Conservation (phyloP, 148 eudicot species). For the Silene uniflora region DNA sequence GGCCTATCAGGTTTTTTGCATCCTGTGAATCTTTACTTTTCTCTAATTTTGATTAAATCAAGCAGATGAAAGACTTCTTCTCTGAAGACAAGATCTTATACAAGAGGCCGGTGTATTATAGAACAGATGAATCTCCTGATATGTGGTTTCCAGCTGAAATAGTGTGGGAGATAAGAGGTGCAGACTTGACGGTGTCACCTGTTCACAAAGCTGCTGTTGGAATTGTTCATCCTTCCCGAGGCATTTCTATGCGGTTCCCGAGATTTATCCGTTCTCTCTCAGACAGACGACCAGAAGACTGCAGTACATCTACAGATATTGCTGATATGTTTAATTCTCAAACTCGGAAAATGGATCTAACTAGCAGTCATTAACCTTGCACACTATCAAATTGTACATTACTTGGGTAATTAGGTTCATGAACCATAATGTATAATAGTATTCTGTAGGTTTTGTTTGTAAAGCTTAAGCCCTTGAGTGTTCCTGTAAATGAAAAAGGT, state of each 20-base stretch:
- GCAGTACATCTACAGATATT: slow-evolving; percentile 66
- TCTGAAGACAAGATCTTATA: slow-evolving; percentile 64
- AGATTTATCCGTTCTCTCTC: slow-evolving; percentile 55
- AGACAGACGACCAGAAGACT: slow-evolving; percentile 81
- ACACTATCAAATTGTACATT: slow-evolving; percentile 15
- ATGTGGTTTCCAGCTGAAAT: slow-evolving; percentile 85
- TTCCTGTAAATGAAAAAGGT: neutral
- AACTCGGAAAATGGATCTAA: slow-evolving; percentile 83
- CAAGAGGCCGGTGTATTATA: slow-evolving; percentile 75
- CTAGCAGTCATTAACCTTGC: slow-evolving; percentile 12
- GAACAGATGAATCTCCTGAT: slow-evolving; percentile 72
- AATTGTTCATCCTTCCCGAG: slow-evolving; percentile 77
- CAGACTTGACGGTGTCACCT: slow-evolving; percentile 88
- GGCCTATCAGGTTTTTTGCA: neutral
- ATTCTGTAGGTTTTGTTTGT: neutral
- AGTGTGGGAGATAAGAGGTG: slow-evolving; percentile 93
- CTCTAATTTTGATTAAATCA: neutral
- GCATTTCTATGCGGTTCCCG: slow-evolving; percentile 86
- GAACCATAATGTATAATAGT: neutral
- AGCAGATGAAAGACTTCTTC: slow-evolving; percentile 86
- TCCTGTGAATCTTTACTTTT: neutral
- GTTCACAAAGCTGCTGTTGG: slow-evolving; percentile 94
- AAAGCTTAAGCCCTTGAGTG: neutral
- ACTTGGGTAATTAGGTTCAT: neutral
- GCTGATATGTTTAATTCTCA: slow-evolving; percentile 87